Evolutionary conservation across 192 early-diverging fungal genomes (phyloP).

Genomic region (Coemansia sp.): DNA sequence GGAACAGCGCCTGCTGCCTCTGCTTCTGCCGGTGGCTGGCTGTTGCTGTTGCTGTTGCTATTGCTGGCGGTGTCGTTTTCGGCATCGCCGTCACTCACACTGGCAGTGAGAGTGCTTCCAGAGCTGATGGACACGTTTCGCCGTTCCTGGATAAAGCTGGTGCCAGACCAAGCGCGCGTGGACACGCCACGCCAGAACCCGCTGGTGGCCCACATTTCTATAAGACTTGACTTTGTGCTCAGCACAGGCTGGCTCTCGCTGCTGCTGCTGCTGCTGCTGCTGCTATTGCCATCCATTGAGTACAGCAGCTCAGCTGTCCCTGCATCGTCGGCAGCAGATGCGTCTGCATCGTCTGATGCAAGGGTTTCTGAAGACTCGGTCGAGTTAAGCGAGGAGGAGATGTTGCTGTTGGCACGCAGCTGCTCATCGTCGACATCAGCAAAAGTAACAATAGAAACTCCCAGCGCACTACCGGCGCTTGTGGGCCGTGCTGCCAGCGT

Average conservation of each 20-base stretch:
- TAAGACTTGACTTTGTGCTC: conserved; percentile 21
- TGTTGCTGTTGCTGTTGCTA: background rate
- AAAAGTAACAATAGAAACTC: conserved; percentile 1
- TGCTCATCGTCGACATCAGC: background rate
- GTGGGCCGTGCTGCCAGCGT: background rate
- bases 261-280: background rate
- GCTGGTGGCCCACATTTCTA: conserved; percentile 34
- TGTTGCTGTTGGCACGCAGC: conserved; percentile 4
- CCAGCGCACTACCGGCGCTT: background rate
- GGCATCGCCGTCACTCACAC: background rate
- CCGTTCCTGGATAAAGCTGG: background rate
- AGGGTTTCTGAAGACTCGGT: conserved; percentile 29
- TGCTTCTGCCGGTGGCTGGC: no score
- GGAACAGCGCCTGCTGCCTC: background rate
- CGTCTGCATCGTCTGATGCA: background rate
- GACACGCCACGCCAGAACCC: conserved; percentile 38
- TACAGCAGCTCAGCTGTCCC: background rate
- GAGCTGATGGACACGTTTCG: conserved; percentile 34
- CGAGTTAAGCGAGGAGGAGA: conserved; percentile 42
- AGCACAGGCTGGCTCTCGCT: background rate
- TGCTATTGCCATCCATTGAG: background rate
- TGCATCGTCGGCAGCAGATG: background rate
- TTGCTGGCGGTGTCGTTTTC: background rate
- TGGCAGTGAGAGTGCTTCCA: conserved; percentile 17
- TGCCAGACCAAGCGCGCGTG: conserved; percentile 14